Evolutionary conservation across 140 eudicot genomes (phyloP).

Genomic region (Stevia rebaudiana): DNA sequence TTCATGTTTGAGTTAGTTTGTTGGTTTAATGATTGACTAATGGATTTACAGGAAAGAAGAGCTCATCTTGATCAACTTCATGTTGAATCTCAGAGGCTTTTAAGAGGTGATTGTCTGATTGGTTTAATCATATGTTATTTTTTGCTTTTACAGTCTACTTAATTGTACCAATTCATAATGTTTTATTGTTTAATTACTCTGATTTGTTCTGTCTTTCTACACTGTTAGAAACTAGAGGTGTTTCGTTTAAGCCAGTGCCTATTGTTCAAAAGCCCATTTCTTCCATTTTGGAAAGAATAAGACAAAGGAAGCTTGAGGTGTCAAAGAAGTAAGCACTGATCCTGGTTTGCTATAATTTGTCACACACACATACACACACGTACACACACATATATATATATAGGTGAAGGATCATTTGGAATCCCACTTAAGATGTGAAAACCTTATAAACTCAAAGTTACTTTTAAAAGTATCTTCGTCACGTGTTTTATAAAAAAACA

Average conservation of each 20-base stretch:
- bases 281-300: conserved; percentile 69
- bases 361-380: no score
- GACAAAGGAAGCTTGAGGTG: conserved; percentile 78
- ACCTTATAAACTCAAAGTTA: no score
- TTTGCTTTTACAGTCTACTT: background rate
- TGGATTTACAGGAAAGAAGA: conserved; percentile 54
- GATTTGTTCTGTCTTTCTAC: background rate
- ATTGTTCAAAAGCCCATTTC: conserved; percentile 75
- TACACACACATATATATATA: no score
- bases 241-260: conserved; percentile 66
- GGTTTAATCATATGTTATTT: conserved; percentile 1
- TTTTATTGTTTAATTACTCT: background rate
- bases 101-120: conserved; percentile 59
- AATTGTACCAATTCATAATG: background rate
- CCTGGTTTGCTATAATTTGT: background rate
- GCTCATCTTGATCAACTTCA: conserved; percentile 64
- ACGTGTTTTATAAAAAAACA: no score
- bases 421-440: no score
- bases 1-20: background rate
- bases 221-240: conserved; percentile 58
- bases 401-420: no score
- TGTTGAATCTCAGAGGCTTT: conserved; percentile 70
- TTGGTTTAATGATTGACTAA: conserved; percentile 2
- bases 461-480: no score
- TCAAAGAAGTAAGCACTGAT: conserved; percentile 49